Conservation (phyloP, 2,329 filamentous ascomycete genomes). For the Dryadomyces quercivorus region DNA sequence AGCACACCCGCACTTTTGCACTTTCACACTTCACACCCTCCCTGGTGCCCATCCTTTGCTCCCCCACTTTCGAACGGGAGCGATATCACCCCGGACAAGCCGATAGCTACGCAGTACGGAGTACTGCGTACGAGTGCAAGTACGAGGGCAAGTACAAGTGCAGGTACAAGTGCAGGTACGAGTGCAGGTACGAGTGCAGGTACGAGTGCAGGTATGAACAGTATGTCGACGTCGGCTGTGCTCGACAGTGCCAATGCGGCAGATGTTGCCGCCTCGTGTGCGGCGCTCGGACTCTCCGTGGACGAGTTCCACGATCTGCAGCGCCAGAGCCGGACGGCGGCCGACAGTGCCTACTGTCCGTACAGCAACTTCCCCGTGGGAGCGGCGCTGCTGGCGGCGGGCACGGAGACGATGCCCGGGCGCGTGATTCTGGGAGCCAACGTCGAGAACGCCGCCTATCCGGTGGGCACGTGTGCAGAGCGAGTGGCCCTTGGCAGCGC, state of each 20-base stretch:
- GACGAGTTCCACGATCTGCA: constrained; percentile 55
- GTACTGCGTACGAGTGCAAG: too few relatives aligned
- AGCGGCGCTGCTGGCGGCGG: constrained; percentile 52
- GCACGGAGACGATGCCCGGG: constrained; percentile 10
- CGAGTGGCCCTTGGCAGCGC: constrained; percentile 77
- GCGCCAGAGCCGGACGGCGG: constrained; percentile 54
- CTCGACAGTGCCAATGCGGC: constrained; percentile 14
- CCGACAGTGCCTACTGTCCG: constrained; percentile 74
- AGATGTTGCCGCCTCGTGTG: constrained; percentile 20
- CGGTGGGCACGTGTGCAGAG: constrained; percentile 93
- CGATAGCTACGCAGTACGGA: too few relatives aligned
- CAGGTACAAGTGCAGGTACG: too few relatives aligned
- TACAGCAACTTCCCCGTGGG: constrained; percentile 92
- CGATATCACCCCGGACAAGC: too few relatives aligned
- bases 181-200: too few relatives aligned
- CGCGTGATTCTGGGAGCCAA: constrained; percentile 61
- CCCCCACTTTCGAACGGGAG: too few relatives aligned
- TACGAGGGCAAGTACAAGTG: too few relatives aligned
- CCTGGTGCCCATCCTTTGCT: too few relatives aligned
- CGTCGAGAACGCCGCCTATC: constrained; percentile 86
- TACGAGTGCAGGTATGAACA: too few relatives aligned
- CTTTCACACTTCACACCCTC: too few relatives aligned
- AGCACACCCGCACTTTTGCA: too few relatives aligned
- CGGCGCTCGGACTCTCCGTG: constrained; percentile 37
- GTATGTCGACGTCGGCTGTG: constrained; percentile 11